These are phyloP conservation scores for Podila verticillata DNA, from an alignment of 192 early-diverging fungal genomes.

Conservation along the genomic window DNA sequence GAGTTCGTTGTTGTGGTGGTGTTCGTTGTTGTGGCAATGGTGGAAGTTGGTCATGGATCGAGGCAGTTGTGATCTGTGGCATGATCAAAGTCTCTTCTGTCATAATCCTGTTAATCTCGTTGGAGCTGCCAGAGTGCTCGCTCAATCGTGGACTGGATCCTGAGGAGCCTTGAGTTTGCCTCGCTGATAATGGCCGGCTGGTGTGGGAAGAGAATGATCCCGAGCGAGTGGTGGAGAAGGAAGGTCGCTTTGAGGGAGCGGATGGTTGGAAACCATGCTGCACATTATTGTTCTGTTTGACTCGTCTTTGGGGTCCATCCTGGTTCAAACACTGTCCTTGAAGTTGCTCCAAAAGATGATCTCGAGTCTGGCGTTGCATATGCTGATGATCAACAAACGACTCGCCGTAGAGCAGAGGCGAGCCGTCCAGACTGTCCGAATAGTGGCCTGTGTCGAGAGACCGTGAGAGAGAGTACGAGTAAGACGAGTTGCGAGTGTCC, in stretches of 20 bases:
- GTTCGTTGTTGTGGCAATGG: not conserved
- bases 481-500: constrained; percentile 22
- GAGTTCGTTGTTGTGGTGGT: not conserved
- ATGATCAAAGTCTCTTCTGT: constrained; percentile 42
- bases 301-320: not conserved
- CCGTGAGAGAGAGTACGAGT: constrained; percentile 19
- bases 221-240: not conserved
- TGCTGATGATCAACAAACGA: constrained; percentile 49
- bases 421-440: constrained; percentile 27
- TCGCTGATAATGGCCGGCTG: not conserved
- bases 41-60: not conserved
- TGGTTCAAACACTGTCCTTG: not conserved
- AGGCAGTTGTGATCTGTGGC: constrained; percentile 31
- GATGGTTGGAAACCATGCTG: not conserved
- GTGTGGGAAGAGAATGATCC: constrained; percentile 1
- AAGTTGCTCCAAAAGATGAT: constrained; percentile 9
- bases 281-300: not conserved
- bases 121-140: not conserved
- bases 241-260: not conserved
- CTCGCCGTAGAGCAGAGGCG: constrained; percentile 23
- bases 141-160: constrained; percentile 5
- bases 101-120: constrained; percentile 11
- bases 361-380: constrained; percentile 32
- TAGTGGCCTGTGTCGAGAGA: constrained; percentile 30
- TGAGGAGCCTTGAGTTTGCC: not conserved